These are phyloP conservation scores for Thelonectria discophora DNA, from an alignment of 2,329 filamentous ascomycete genomes.

Conservation along the genomic window DNA sequence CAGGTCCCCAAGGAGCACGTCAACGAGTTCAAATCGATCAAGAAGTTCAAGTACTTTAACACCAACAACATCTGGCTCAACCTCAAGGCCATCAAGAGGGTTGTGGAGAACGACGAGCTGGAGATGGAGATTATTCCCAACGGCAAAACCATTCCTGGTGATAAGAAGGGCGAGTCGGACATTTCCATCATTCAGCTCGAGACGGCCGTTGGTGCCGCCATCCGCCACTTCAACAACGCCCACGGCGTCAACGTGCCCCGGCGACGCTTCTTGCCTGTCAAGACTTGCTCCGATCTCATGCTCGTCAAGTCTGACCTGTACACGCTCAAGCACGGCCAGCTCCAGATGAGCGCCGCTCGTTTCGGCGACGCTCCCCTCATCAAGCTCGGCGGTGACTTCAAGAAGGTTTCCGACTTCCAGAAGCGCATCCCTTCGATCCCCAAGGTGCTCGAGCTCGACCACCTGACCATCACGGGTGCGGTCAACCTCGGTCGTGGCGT, in stretches of 20 bases:
- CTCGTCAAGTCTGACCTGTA: slow-evolving; percentile 99
- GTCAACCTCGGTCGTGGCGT: slow-evolving; percentile 97
- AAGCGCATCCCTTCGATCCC: slow-evolving; percentile 87
- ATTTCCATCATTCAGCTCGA: slow-evolving; percentile 98
- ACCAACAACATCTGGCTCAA: slow-evolving; percentile 99
- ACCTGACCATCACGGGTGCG: slow-evolving; percentile 96
- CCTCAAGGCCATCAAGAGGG: slow-evolving; percentile 95
- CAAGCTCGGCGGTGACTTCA: slow-evolving; percentile 99
- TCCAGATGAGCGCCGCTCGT: slow-evolving; percentile 94
- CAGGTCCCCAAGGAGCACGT: slow-evolving; percentile 99
- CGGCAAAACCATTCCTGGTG: slow-evolving; percentile 96
- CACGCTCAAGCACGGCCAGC: slow-evolving; percentile 97
- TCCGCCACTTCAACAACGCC: slow-evolving; percentile 97
- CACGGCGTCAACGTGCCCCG: slow-evolving; percentile 99
- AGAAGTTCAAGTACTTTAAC: slow-evolving; percentile 99
- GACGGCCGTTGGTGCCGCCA: slow-evolving; percentile 97
- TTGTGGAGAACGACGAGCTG: slow-evolving; percentile 97
- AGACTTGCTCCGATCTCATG: slow-evolving; percentile 99
- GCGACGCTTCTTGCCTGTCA: slow-evolving; percentile 97
- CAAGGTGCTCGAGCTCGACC: slow-evolving; percentile 90
- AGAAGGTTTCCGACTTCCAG: slow-evolving; percentile 99
- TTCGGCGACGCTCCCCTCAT: slow-evolving; percentile 97
- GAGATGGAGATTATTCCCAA: slow-evolving; percentile 99
- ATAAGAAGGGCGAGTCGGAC: slow-evolving; percentile 99
- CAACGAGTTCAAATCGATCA: slow-evolving; percentile 99